Percentiles rank a stretch among this genome's conserved stretches.
phyloP scores from a whole-genome alignment of 257 asterid species.

The Lantana camara region DNA sequence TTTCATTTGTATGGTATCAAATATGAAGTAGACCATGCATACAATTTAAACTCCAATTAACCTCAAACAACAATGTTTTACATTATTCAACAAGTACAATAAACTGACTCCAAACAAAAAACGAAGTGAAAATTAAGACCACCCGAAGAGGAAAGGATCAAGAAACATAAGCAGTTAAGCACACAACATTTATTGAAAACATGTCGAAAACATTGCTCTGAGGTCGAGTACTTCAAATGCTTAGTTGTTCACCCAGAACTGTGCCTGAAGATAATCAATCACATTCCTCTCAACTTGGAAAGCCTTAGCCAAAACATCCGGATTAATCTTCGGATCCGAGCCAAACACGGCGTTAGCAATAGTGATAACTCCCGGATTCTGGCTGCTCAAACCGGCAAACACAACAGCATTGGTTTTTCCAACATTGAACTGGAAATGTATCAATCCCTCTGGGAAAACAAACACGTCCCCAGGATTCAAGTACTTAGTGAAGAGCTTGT shows the following conservation, averaged over 20 bases:
- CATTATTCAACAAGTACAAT: too few species aligned
- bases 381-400: conserved; percentile 36
- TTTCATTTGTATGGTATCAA: too few species aligned
- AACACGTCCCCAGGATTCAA: conserved; percentile 31
- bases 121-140: too few species aligned
- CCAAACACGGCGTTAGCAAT: conserved; percentile 41
- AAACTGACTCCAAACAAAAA: too few species aligned
- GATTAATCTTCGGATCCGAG: conserved; percentile 28
- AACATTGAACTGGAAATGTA: conserved; percentile 34
- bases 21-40: too few species aligned
- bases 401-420: conserved; percentile 29
- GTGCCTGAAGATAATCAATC: conserved; percentile 15
- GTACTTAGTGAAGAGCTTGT: conserved; percentile 29
- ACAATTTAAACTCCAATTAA: too few species aligned
- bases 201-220: too few species aligned
- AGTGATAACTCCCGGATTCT: conserved; percentile 38
- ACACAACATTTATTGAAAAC: too few species aligned
- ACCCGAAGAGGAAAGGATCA: too few species aligned
- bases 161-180: too few species aligned
- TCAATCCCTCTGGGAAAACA: conserved; percentile 38
- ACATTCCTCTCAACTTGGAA: conserved; percentile 28
- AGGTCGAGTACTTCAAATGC: too few species aligned
- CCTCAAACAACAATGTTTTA: too few species aligned
- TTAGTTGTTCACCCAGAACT: conserved; percentile 10
- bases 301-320: conserved; percentile 26